Evolutionary conservation across 176 grass and related monocot species (phyloP).

Genomic region (Lolium perenne): DNA sequence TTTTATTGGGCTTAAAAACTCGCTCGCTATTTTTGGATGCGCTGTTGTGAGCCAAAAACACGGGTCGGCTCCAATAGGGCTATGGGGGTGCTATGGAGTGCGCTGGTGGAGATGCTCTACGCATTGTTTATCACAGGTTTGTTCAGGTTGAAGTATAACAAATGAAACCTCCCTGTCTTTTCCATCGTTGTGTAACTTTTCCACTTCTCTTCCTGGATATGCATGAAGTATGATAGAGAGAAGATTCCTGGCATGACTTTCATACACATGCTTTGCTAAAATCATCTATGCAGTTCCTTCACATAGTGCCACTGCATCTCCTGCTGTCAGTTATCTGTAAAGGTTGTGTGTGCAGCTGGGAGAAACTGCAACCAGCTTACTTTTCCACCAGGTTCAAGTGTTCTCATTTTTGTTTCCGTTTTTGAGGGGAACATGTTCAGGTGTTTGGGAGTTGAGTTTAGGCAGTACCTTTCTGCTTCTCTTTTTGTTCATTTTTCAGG

Average conservation of each 20-base stretch:
- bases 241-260: not conserved
- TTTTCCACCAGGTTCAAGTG: conserved; percentile 26
- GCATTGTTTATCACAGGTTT: too few species aligned
- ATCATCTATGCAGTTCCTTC: not conserved
- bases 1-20: too few species aligned
- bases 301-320: conserved; percentile 24
- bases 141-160: not conserved
- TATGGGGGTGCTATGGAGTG: too few species aligned
- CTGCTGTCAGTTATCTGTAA: conserved; percentile 31
- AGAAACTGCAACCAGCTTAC: not conserved
- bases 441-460: not conserved
- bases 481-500: not conserved
- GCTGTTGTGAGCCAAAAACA: too few species aligned
- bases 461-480: conserved; percentile 10
- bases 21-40: too few species aligned
- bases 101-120: too few species aligned
- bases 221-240: conserved; percentile 37
- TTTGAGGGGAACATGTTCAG: not conserved
- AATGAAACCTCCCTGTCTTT: not conserved
- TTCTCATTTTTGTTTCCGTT: not conserved
- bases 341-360: conserved; percentile 25
- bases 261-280: not conserved
- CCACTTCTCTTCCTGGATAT: conserved; percentile 1
- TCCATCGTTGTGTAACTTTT: conserved; percentile 13
- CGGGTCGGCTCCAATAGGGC: too few species aligned